Conservation (phyloP, 139 green algal species). For the Desmodesmus armatus region DNA sequence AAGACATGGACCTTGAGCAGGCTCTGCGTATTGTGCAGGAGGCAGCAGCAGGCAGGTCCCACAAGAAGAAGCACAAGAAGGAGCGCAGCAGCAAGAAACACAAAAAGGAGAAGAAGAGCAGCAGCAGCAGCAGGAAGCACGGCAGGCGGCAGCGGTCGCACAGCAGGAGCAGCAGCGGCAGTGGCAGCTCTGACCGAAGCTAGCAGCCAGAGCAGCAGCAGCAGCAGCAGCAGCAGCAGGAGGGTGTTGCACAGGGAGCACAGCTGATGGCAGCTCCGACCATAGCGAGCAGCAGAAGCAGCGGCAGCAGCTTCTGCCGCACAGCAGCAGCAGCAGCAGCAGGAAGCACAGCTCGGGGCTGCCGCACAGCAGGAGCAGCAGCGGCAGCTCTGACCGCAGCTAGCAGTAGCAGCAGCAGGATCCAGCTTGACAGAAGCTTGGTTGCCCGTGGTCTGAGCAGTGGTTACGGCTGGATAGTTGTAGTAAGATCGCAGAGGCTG, state of each 20-base stretch:
- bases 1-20: too few species aligned
- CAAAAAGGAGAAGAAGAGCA: constrained; percentile 36
- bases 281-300: too few species aligned
- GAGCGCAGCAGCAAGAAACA: constrained; percentile 38
- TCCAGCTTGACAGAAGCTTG: background rate
- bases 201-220: background rate
- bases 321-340: background rate
- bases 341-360: background rate
- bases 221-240: background rate
- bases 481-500: too few species aligned
- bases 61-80: constrained; percentile 35
- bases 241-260: constrained; percentile 5
- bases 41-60: constrained; percentile 22
- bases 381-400: too few species aligned
- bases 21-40: constrained; percentile 53
- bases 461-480: too few species aligned
- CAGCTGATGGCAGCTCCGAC: background rate
- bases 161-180: constrained; percentile 38
- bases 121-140: constrained; percentile 34
- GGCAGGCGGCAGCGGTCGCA: background rate
- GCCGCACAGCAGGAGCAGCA: background rate
- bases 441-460: background rate
- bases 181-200: background rate
- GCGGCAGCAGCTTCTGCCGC: background rate
- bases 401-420: background rate